phyloP scores from a whole-genome alignment of 345 rosid species.

The Gossypium arboreum region DNA sequence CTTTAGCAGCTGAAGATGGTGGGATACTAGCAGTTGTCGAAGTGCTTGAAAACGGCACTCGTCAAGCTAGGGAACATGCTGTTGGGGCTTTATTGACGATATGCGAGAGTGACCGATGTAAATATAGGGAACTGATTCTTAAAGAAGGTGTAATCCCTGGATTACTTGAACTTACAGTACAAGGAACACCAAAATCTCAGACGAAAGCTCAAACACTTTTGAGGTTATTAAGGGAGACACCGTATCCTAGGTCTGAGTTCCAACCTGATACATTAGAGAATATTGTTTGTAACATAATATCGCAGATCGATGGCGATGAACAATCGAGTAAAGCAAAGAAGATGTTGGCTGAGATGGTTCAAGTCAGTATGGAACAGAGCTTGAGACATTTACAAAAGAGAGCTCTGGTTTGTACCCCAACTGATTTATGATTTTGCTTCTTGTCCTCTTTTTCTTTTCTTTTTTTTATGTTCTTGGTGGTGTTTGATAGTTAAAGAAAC shows the following conservation, averaged over 20 bases:
- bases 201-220: slow-evolving; percentile 69
- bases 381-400: slow-evolving; percentile 90
- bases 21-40: slow-evolving; percentile 84
- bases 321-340: slow-evolving; percentile 89
- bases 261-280: slow-evolving; percentile 82
- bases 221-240: slow-evolving; percentile 67
- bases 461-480: not conserved
- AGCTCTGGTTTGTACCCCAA: slow-evolving; percentile 70
- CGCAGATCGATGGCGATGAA: slow-evolving; percentile 85
- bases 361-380: slow-evolving; percentile 98
- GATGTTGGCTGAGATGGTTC: slow-evolving; percentile 97
- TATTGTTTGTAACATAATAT: slow-evolving; percentile 84
- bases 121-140: slow-evolving; percentile 84
- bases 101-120: slow-evolving; percentile 86
- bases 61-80: slow-evolving; percentile 79
- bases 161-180: slow-evolving; percentile 91
- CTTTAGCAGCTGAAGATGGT: slow-evolving; percentile 64
- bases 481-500: slow-evolving; percentile 23
- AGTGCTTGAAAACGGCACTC: slow-evolving; percentile 81
- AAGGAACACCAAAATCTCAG: slow-evolving; percentile 83
- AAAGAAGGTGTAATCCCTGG: slow-evolving; percentile 98
- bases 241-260: slow-evolving; percentile 63
- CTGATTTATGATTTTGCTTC: slow-evolving; percentile 42
- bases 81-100: slow-evolving; percentile 70
- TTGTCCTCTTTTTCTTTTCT: not conserved